Conservation (phyloP, 768 basidiomycete genomes). For the Leccinellum luteum region DNA sequence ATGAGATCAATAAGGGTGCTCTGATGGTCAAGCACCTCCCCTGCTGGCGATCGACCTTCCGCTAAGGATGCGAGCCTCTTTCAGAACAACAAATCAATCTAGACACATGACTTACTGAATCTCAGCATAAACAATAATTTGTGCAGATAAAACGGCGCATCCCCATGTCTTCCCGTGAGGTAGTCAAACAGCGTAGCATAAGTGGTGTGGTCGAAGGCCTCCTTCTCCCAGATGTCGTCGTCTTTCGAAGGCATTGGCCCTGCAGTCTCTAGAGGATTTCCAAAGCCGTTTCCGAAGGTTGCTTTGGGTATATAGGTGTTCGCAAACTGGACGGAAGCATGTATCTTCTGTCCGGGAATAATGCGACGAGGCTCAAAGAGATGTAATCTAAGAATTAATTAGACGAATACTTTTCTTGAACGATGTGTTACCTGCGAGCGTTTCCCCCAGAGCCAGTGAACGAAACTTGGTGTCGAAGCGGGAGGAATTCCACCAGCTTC, state of each 20-base stretch:
- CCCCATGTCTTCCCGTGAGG: constrained; percentile 8
- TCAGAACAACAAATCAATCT: background rate
- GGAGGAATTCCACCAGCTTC: constrained; percentile 15
- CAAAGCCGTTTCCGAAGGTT: constrained; percentile 16
- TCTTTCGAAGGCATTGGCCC: constrained; percentile 8
- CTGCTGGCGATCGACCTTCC: constrained; percentile 1
- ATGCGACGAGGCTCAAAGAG: constrained; percentile 14
- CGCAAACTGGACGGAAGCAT: constrained; percentile 20
- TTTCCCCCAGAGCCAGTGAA: constrained; percentile 15
- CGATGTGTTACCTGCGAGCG: constrained; percentile 3
- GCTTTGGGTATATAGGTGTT: constrained; percentile 18
- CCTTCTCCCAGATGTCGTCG: constrained; percentile 13
- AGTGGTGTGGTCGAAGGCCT: constrained; percentile 11
- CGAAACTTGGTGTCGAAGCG: constrained; percentile 16
- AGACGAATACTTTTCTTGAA: background rate
- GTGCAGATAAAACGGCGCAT: constrained; percentile 13
- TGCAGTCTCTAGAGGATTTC: constrained; percentile 5
- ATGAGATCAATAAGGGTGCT: constrained; percentile 4
- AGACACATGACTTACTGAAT: constrained; percentile 8
- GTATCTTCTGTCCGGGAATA: constrained; percentile 7
- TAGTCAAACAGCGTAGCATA: constrained; percentile 9
- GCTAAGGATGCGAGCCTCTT: background rate
- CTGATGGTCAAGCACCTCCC: constrained; percentile 1
- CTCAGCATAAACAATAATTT: constrained; percentile 17
- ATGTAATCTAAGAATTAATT: constrained; percentile 5